A percentile compares a stretch with the other conserved stretches of the same genome.
These are phyloP conservation scores for Rhizophagus sp. DNA, from an alignment of 192 early-diverging fungal genomes.

Conservation along the genomic window DNA sequence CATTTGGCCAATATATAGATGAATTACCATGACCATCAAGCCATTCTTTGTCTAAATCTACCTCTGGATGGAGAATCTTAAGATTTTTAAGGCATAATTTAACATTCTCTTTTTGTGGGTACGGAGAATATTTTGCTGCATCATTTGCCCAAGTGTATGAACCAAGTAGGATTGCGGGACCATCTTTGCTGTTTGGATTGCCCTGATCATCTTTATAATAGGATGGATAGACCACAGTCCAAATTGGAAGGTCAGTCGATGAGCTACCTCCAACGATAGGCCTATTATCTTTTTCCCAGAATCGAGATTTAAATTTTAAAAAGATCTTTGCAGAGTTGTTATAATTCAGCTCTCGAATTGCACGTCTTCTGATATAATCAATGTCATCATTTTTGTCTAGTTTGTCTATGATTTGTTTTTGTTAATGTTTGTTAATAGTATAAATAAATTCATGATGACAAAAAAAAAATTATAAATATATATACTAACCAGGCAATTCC, in stretches of 20 bases:
- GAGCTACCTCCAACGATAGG: constrained; percentile 29
- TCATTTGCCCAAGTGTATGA: constrained; percentile 28
- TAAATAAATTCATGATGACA: too few relatives aligned
- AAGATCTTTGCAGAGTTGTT: constrained; percentile 28
- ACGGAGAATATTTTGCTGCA: constrained; percentile 23
- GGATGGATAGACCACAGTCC: constrained; percentile 21
- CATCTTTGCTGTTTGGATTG: not conserved
- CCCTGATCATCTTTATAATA: constrained; percentile 25
- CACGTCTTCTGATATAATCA: constrained; percentile 5
- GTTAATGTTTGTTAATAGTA: too few relatives aligned
- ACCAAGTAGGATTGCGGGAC: constrained; percentile 29
- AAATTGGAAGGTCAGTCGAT: constrained; percentile 30
- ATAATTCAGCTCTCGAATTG: constrained; percentile 27
- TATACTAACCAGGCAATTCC: constrained; percentile 32
- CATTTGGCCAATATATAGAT: constrained; percentile 33
- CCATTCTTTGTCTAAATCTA: constrained; percentile 21
- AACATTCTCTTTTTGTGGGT: constrained; percentile 30
- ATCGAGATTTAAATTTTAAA: constrained; percentile 33
- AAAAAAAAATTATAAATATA: too few relatives aligned
- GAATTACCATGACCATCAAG: not conserved
- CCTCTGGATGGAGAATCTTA: constrained; percentile 29
- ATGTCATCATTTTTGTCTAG: too few relatives aligned
- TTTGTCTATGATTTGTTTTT: too few relatives aligned
- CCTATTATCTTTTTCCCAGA: constrained; percentile 29
- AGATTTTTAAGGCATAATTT: constrained; percentile 31